Evolutionary conservation across 768 basidiomycete genomes (phyloP).

Genomic region (Phlebiopsis gigantea): DNA sequence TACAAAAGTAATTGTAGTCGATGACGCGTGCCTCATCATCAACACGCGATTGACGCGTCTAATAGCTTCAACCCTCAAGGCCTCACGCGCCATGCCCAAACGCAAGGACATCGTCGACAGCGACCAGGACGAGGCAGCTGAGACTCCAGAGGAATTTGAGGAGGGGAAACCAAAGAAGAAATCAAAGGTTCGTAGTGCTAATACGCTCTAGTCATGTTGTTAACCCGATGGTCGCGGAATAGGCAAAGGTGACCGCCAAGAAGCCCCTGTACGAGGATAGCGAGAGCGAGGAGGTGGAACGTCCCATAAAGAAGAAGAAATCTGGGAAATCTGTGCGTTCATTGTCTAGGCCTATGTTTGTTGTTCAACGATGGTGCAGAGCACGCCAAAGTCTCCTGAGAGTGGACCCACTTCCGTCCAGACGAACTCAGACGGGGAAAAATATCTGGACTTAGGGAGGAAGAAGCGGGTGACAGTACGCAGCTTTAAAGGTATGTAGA

Average conservation of each 20-base stretch:
- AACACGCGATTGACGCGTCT: slow-evolving; percentile 7
- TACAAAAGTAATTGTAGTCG: background rate
- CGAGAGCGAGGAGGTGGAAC: slow-evolving; percentile 7
- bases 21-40: slow-evolving; percentile 6
- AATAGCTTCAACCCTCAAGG: background rate
- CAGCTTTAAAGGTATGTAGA: slow-evolving; percentile 40
- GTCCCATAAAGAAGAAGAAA: slow-evolving; percentile 12
- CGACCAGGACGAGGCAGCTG: slow-evolving; percentile 8
- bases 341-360: background rate
- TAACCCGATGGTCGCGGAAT: background rate
- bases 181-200: slow-evolving; percentile 5
- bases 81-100: slow-evolving; percentile 8
- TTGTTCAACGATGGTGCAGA: background rate
- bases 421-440: slow-evolving; percentile 29
- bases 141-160: slow-evolving; percentile 7
- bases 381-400: slow-evolving; percentile 1
- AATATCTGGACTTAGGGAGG: slow-evolving; percentile 65
- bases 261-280: slow-evolving; percentile 5
- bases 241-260: slow-evolving; percentile 3
- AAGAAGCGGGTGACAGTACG: slow-evolving; percentile 61
- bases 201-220: background rate
- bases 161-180: slow-evolving; percentile 7
- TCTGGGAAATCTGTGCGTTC: background rate
- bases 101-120: slow-evolving; percentile 6
- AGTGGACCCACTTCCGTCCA: slow-evolving; percentile 26